Base-by-base conservation (phyloP, 2,329 filamentous ascomycete genomes). In the Epichloe brachyelytri region DNA sequence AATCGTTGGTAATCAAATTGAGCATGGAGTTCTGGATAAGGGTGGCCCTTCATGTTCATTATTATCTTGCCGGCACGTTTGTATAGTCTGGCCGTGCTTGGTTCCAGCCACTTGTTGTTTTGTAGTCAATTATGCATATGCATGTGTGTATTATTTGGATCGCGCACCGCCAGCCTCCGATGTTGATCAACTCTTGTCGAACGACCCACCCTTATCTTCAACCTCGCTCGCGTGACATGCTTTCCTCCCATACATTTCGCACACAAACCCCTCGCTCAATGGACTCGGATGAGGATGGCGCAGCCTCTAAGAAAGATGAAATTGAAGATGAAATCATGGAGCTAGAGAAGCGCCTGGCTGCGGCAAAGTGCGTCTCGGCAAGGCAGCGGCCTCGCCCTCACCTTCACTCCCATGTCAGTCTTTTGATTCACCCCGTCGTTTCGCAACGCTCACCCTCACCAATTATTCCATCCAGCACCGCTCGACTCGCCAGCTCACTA, bases 311-410 rank as follows among this genome's bases (percentile, higher is more conserved):
- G 3, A 56, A 56, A 12, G 62, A 69, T 30, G 20, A 39, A 5
- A 57, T 68, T n/a, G 65, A 73, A 53, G 62, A 75, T 63, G 80
- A 86, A 63, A 79, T 86, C 55, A 67, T 68, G 7, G 71, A 76
- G 19, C 69, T 86, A 11, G 79, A 86, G 62, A 62, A 63, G 37
- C 71, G 70, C 46, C 70, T 84, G 48, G 69, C 64, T 11, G 64
- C 62, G 17, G 71, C 72, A 43, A 72, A 62, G 60, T 63, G 22
- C 74, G 71, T 49, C 66, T 82, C 17, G 8, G 37, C 47, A 38
- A 17, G 15, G 40, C 36, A 14, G 30, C 36, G 5, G 4, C 17
- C 12, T 26, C 46, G 20, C 4, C 46, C 30, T 22, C 20, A 12
- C 34, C 39, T 22, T 50, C 45, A 38, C 20, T 44, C 5, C 48